A percentile compares a stretch with the other conserved stretches of the same genome.
Conservation (phyloP, 2,329 filamentous ascomycete genomes). For the Achaetomium macrosporum region DNA sequence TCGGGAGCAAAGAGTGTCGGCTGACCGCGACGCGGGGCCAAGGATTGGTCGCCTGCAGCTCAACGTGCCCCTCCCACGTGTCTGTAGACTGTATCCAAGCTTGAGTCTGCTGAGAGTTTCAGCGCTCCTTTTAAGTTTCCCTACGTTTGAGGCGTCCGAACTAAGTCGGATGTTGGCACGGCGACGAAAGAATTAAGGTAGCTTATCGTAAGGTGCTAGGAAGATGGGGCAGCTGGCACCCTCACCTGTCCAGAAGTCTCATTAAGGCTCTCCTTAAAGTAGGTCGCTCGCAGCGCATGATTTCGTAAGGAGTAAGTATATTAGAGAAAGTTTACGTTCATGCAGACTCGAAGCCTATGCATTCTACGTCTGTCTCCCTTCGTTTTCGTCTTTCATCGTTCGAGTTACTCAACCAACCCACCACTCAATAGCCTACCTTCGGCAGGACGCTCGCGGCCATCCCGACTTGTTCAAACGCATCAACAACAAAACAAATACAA, state of each 20-base stretch:
- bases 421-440: no score
- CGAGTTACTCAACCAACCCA: neutral
- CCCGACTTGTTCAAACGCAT: no score
- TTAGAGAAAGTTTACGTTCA: no score
- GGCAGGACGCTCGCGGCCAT: no score
- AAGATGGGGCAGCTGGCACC: neutral
- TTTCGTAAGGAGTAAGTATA: neutral
- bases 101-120: neutral
- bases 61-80: constrained; percentile 4
- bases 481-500: neutral
- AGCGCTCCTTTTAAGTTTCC: neutral
- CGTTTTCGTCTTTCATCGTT: neutral
- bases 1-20: neutral
- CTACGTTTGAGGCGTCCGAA: neutral
- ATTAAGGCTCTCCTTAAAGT: neutral
- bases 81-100: neutral
- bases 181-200: neutral
- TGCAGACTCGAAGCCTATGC: no score
- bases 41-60: constrained; percentile 5
- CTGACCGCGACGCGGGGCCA: constrained; percentile 5
- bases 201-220: neutral
- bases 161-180: neutral
- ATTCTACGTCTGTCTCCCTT: neutral
- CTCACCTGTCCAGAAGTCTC: neutral
- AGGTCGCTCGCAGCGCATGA: no score